Base-by-base conservation (phyloP, 2,329 filamentous ascomycete genomes). In the Colletotrichum ledebouriae region DNA sequence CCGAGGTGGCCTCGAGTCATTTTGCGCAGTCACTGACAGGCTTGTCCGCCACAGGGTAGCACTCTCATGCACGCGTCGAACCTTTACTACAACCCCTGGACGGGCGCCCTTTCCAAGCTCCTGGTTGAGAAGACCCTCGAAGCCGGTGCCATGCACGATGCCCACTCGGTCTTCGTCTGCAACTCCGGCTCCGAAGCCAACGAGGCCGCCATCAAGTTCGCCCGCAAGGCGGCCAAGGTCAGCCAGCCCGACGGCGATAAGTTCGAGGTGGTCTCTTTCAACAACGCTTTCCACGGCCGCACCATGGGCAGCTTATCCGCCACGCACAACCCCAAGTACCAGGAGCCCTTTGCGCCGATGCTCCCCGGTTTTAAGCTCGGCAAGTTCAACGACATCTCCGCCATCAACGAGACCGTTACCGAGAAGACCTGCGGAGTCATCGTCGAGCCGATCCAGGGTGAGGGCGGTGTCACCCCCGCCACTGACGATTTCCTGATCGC, bases 161-260 rank as follows among this genome's bases (percentile, higher is more conserved):
- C 92, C 17, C 84, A 87, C 20, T 88, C 92, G 64, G 94, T 93
- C 2, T 99, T 99, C 77, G 87, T 99, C 72, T 97, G 94, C 84
- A 99, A 99, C 83, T 98, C 94, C 4, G 96, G 96, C 68, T 93
- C 92, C 69, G 96, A 99, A 82, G 96, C 96, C 77, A 99, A 99
- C 79, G 96, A 99, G 82, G 96, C 95, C 1, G 96, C 95, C 41
- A 92, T 99, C 79, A 99, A 99, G 80, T 98, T 99, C 75, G 92
- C 95, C 20, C 89, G 96, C 74, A 99, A 99, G 81, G 90, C 92
- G 22, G 94, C 94, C 74, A 95, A 95, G 79, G 83, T 89, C 10
- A 75, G 90, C 33, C 91, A 94, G 71, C 89, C 92, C 1, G 88
- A 88, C 0, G 91, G 92, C 55, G 81, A 79, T 20, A 97, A 98